These are phyloP conservation scores for Phytophthora syringae DNA, from an alignment of 352 stramenopile genomes.

Conservation along the genomic window DNA sequence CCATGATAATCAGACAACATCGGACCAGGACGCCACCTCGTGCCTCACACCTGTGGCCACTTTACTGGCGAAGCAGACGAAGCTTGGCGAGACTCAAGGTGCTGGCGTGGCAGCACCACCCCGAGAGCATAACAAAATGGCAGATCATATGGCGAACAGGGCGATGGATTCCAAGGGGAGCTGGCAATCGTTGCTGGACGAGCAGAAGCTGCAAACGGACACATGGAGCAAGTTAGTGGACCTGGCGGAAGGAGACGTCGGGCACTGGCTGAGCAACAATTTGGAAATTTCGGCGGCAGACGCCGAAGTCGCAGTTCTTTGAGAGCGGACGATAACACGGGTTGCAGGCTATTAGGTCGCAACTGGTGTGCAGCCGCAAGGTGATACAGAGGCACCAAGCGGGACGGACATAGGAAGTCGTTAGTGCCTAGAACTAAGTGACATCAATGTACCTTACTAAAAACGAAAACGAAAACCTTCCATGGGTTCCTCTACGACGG, in stretches of 20 bases:
- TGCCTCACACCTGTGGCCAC: background rate
- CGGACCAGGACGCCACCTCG: background rate
- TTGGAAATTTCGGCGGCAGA: background rate
- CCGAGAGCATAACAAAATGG: conserved; percentile 9
- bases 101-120: background rate
- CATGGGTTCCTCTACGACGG: no score
- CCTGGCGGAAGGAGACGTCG: background rate
- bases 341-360: background rate
- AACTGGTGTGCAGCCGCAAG: background rate
- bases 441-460: background rate
- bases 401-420: background rate
- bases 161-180: conserved; percentile 5
- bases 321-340: background rate
- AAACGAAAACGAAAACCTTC: no score
- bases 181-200: background rate
- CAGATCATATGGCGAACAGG: background rate
- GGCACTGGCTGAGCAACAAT: background rate
- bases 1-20: conserved; percentile 14
- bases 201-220: background rate
- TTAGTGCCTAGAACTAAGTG: background rate
- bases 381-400: background rate
- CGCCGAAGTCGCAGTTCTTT: background rate
- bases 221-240: background rate
- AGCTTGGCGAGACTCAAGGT: background rate
- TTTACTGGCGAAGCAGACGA: conserved; percentile 4